phyloP scores from a whole-genome alignment of 805 yeast genomes.

The Nakazawaea wyomingensis region DNA sequence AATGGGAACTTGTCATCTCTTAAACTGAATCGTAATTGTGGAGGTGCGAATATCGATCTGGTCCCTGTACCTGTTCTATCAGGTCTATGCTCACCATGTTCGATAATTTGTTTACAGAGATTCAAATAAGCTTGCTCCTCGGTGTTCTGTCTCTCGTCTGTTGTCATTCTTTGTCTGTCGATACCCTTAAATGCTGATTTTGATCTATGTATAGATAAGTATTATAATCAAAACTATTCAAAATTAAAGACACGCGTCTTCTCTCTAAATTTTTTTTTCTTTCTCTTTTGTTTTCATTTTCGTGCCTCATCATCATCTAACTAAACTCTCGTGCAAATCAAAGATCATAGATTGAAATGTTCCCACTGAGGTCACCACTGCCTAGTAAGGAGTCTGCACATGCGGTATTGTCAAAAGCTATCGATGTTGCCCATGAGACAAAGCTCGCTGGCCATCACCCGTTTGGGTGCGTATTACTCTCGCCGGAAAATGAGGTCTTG shows the following conservation, averaged over 20 bases:
- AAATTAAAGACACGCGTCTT: background rate
- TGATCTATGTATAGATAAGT: too few relatives aligned
- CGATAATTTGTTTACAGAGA: slow-evolving; percentile 69
- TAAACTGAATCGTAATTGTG: slow-evolving; percentile 81
- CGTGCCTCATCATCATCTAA: background rate
- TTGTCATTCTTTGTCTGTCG: slow-evolving; percentile 3
- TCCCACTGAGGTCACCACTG: slow-evolving; percentile 15
- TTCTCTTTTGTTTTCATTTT: background rate
- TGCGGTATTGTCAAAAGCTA: slow-evolving; percentile 10
- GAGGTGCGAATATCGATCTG: slow-evolving; percentile 86
- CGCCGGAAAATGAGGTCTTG: slow-evolving; percentile 21
- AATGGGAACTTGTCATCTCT: slow-evolving; percentile 75
- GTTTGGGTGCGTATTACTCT: slow-evolving; percentile 24
- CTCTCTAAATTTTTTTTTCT: background rate
- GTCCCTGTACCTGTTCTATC: slow-evolving; percentile 99
- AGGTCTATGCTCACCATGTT: slow-evolving; percentile 84
- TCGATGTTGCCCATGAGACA: slow-evolving; percentile 18
- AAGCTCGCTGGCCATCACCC: slow-evolving; percentile 23
- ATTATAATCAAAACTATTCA: too few relatives aligned
- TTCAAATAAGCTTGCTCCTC: slow-evolving; percentile 88
- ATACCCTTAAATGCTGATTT: too few relatives aligned
- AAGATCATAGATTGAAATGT: too few relatives aligned
- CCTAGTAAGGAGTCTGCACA: slow-evolving; percentile 12
- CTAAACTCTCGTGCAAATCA: too few relatives aligned
- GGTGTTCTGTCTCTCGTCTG: background rate